These are phyloP conservation scores for Phialophora chinensis DNA, from an alignment of 2,329 filamentous ascomycete genomes.

Conservation along the genomic window DNA sequence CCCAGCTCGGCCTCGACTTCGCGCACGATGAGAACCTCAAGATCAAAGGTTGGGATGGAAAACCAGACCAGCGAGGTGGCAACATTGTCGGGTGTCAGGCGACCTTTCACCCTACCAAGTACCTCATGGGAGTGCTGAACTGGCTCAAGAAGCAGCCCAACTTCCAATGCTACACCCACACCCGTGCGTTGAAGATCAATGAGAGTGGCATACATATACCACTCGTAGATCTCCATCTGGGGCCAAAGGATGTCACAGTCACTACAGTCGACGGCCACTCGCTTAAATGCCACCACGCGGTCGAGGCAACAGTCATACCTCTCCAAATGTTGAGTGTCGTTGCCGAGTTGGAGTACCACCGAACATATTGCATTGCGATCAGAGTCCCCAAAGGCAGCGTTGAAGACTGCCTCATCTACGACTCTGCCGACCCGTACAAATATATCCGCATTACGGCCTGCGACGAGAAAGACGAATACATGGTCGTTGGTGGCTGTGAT, in stretches of 20 bases:
- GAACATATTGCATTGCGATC: slow-evolving; percentile 64
- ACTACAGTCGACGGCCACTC: slow-evolving; percentile 55
- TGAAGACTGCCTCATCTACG: slow-evolving; percentile 63
- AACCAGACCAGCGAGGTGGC: slow-evolving; percentile 58
- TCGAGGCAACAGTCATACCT: slow-evolving; percentile 63
- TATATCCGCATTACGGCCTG: slow-evolving; percentile 61
- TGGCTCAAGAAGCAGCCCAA: slow-evolving; percentile 59
- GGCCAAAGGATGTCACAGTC: slow-evolving; percentile 55
- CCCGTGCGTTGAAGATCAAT: slow-evolving; percentile 55
- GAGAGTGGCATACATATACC: slow-evolving; percentile 56
- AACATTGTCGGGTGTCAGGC: slow-evolving; percentile 57
- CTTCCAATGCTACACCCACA: slow-evolving; percentile 61
- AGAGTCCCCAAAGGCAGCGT: slow-evolving; percentile 59
- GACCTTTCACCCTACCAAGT: slow-evolving; percentile 64
- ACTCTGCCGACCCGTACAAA: slow-evolving; percentile 61
- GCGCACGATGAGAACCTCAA: slow-evolving; percentile 51
- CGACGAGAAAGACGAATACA: slow-evolving; percentile 61
- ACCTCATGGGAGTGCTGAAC: slow-evolving; percentile 58
- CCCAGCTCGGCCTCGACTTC: slow-evolving; percentile 52
- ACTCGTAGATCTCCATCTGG: slow-evolving; percentile 46
- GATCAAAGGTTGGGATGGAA: slow-evolving; percentile 60
- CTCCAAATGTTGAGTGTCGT: slow-evolving; percentile 62
- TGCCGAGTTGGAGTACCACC: slow-evolving; percentile 59
- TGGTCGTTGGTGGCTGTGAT: slow-evolving; percentile 63
- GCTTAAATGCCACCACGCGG: slow-evolving; percentile 56